Conservation (phyloP, 495 filamentous ascomycete genomes). For the Xylaria bambusicola region DNA sequence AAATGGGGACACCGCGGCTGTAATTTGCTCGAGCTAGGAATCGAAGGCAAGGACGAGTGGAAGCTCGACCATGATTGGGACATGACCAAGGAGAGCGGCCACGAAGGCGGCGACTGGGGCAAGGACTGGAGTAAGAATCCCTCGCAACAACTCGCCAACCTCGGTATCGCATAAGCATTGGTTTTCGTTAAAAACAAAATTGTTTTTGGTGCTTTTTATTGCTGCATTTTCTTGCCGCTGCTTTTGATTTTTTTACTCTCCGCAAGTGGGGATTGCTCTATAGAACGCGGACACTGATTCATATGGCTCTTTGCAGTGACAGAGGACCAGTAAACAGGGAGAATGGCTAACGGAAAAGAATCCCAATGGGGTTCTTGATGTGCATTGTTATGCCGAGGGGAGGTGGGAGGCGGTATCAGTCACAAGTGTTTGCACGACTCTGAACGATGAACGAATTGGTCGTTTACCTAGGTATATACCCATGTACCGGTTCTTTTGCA, state of each 20-base stretch:
- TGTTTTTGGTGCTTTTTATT: too few species aligned
- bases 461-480: neutral
- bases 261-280: neutral
- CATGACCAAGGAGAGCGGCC: conserved; percentile 19
- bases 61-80: conserved; percentile 42
- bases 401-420: neutral
- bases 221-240: too few species aligned
- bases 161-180: conserved; percentile 15
- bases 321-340: conserved; percentile 10
- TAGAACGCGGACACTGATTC: conserved; percentile 6
- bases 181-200: too few species aligned
- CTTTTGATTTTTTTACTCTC: too few species aligned
- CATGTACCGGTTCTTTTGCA: conserved; percentile 3
- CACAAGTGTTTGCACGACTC: neutral
- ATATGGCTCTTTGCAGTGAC: conserved; percentile 10
- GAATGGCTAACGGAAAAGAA: conserved; percentile 1
- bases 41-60: conserved; percentile 39
- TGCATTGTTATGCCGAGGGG: conserved; percentile 2
- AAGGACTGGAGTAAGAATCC: conserved; percentile 29
- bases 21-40: conserved; percentile 28
- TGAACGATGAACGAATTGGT: conserved; percentile 15
- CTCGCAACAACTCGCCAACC: conserved; percentile 6
- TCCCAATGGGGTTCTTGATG: conserved; percentile 2
- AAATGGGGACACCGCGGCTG: conserved; percentile 55
- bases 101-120: conserved; percentile 29